Evolutionary conservation across 1,284 basidiomycete genomes (phyloP).

Genomic region (Rhodotorula sp.): DNA sequence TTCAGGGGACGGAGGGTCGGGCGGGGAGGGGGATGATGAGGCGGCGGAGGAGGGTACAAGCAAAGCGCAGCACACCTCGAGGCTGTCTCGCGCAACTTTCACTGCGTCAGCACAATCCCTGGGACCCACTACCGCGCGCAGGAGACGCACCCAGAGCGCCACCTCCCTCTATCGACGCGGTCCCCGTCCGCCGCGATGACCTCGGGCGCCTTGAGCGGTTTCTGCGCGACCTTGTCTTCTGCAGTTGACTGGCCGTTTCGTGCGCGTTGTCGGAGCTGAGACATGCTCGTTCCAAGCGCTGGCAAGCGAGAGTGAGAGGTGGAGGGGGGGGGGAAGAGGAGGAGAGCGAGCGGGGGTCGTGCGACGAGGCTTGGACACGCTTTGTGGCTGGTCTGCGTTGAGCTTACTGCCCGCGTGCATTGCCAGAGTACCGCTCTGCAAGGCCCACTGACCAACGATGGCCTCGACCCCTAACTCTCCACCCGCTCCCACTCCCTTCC

Average conservation of each 20-base stretch:
- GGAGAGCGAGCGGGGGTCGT: neutral
- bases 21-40: neutral
- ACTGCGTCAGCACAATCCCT: neutral
- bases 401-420: neutral
- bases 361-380: neutral
- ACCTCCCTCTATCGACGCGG: constrained; percentile 33
- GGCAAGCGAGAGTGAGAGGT: neutral
- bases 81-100: constrained; percentile 6
- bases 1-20: neutral
- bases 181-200: neutral
- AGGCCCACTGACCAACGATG: neutral
- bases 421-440: neutral
- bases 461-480: neutral
- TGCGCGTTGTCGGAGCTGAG: neutral
- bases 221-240: constrained; percentile 9
- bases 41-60: neutral
- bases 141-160: constrained; percentile 27
- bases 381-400: too few relatives aligned
- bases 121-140: neutral
- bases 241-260: constrained; percentile 13
- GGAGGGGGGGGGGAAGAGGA: neutral
- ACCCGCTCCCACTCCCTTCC: neutral
- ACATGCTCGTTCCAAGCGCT: neutral
- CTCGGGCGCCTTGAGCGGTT: neutral
- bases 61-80: constrained; percentile 17